These are phyloP conservation scores for Pseudocohnilembus persalinus DNA, from an alignment of 169 alveolate species.

Conservation along the genomic window DNA sequence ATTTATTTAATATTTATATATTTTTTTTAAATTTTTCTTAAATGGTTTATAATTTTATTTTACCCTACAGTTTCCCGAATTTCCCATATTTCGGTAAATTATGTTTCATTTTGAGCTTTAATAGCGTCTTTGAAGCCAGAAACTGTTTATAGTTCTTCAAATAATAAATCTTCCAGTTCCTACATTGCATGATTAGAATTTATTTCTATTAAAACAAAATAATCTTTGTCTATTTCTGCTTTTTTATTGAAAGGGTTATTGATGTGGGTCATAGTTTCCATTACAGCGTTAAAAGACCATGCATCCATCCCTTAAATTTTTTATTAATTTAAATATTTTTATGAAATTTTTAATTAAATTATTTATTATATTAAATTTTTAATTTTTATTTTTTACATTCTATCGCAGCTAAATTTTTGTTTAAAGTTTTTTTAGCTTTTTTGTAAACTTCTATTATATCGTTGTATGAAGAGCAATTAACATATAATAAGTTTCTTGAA, in stretches of 20 bases:
- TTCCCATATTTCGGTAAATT: background rate
- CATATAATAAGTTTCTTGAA: slow-evolving; percentile 23
- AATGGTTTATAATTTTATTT: too few species aligned
- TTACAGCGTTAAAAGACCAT: slow-evolving; percentile 7
- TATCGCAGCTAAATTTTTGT: background rate
- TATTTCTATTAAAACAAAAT: background rate
- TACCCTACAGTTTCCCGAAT: background rate
- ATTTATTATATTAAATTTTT: background rate
- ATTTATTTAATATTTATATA: too few species aligned
- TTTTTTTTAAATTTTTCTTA: too few species aligned
- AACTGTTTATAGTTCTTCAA: background rate
- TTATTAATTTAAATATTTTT: too few species aligned
- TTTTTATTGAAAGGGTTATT: background rate
- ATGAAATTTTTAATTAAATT: too few species aligned
- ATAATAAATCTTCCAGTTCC: background rate
- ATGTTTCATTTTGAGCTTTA: background rate
- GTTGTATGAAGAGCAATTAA: slow-evolving; percentile 51
- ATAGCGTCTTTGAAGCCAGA: background rate
- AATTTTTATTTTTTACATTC: background rate
- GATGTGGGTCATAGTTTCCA: background rate
- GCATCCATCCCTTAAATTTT: slow-evolving; percentile 41
- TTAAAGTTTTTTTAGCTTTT: slow-evolving; percentile 20
- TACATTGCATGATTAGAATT: background rate
- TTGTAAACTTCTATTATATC: slow-evolving; percentile 36
- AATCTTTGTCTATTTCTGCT: background rate